A percentile compares a stretch with the other conserved stretches of the same genome.
These are phyloP conservation scores for Talaromyces islandicus DNA, from an alignment of 2,329 filamentous ascomycete genomes.

Conservation along the genomic window DNA sequence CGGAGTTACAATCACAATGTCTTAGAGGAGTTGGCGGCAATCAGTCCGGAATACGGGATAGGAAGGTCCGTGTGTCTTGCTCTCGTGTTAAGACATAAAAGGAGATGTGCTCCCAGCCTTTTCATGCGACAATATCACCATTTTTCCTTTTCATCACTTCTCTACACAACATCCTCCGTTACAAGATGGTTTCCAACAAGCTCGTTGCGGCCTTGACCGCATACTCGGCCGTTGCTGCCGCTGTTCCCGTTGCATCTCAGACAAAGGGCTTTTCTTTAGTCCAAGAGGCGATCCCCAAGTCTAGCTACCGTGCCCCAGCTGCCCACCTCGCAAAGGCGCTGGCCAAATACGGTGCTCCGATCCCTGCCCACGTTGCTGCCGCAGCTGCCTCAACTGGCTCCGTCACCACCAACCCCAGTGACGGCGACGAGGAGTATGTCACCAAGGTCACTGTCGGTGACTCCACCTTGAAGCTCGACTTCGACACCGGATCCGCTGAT, in stretches of 20 bases:
- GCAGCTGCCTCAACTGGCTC: slow-evolving; percentile 8
- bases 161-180: neutral
- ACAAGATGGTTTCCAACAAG: neutral
- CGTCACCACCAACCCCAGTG: slow-evolving; percentile 36
- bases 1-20: neutral
- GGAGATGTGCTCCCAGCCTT: neutral
- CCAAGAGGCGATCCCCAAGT: neutral
- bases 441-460: slow-evolving; percentile 59
- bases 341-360: neutral
- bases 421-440: slow-evolving; percentile 52
- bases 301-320: neutral
- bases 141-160: neutral
- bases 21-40: neutral
- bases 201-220: neutral
- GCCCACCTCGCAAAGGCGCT: neutral
- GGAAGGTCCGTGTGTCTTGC: neutral
- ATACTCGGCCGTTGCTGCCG: neutral
- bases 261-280: neutral
- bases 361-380: neutral
- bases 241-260: neutral
- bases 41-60: neutral
- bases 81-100: neutral
- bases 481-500: slow-evolving; percentile 65
- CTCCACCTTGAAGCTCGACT: slow-evolving; percentile 58
- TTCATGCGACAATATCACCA: neutral